Evolutionary conservation across 2,329 filamentous ascomycete genomes (phyloP).

Genomic region (Elsinoe australis): DNA sequence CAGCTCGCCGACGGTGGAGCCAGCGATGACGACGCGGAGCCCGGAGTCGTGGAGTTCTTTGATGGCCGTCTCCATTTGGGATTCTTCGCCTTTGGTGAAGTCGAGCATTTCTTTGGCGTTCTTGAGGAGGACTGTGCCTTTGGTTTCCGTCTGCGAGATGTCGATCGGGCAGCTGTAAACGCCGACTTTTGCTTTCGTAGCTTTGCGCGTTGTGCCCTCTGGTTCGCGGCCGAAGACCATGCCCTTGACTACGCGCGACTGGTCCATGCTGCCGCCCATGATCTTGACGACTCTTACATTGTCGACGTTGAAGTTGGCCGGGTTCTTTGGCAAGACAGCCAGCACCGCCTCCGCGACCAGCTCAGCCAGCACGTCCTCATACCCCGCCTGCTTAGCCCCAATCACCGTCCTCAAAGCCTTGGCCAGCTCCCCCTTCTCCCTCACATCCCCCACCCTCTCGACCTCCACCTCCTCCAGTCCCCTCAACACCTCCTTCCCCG

Average conservation of each 20-base stretch:
- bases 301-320: conserved; percentile 94
- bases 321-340: conserved; percentile 90
- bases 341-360: conserved; percentile 80
- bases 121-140: conserved; percentile 92
- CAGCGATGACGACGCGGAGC: conserved; percentile 82
- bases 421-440: conserved; percentile 72
- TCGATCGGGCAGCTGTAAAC: conserved; percentile 97
- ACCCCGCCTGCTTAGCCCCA: conserved; percentile 92
- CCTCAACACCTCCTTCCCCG: conserved; percentile 79
- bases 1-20: conserved; percentile 88
- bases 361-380: conserved; percentile 76
- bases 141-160: conserved; percentile 93
- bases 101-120: conserved; percentile 98
- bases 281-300: conserved; percentile 99
- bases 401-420: conserved; percentile 95
- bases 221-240: conserved; percentile 98
- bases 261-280: conserved; percentile 91
- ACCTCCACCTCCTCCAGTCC: conserved; percentile 66
- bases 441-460: conserved; percentile 81
- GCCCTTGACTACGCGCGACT: conserved; percentile 89
- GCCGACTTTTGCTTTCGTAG: conserved; percentile 84
- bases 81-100: conserved; percentile 95
- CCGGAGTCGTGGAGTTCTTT: conserved; percentile 96
- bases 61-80: conserved; percentile 79
- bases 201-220: conserved; percentile 84